Conservation (phyloP, 2,329 filamentous ascomycete species). For the Didymosphaeria variabile region DNA sequence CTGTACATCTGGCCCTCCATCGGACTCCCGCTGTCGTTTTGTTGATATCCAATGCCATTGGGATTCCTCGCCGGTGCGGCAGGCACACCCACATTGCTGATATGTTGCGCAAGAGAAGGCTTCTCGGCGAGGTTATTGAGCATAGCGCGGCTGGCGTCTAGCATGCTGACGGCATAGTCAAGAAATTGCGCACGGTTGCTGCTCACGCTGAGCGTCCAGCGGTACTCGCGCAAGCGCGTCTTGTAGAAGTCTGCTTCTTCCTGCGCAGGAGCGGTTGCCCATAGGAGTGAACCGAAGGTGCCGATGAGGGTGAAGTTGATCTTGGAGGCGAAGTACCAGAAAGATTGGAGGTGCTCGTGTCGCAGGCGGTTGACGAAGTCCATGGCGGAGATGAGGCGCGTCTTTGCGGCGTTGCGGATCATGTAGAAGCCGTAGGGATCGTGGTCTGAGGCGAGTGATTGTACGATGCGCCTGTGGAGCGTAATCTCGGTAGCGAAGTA, state of each 20-base stretch:
- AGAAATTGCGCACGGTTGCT: slow-evolving; percentile 71
- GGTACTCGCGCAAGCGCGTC: slow-evolving; percentile 83
- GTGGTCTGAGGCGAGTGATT: slow-evolving; percentile 69
- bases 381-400: slow-evolving; percentile 93
- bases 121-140: slow-evolving; percentile 57
- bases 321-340: slow-evolving; percentile 91
- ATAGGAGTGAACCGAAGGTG: slow-evolving; percentile 89
- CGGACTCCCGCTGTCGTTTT: slow-evolving; percentile 4
- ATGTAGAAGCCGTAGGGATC: slow-evolving; percentile 90
- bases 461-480: slow-evolving; percentile 88
- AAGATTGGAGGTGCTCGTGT: slow-evolving; percentile 84
- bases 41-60: neutral
- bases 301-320: slow-evolving; percentile 95
- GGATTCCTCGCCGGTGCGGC: slow-evolving; percentile 28
- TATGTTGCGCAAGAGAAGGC: slow-evolving; percentile 49
- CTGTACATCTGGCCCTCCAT: slow-evolving; percentile 42
- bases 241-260: slow-evolving; percentile 96
- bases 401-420: slow-evolving; percentile 92
- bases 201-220: slow-evolving; percentile 91
- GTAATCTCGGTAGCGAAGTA: slow-evolving; percentile 97
- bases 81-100: slow-evolving; percentile 50
- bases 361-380: slow-evolving; percentile 95
- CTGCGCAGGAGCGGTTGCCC: slow-evolving; percentile 84
- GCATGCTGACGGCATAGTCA: slow-evolving; percentile 55
- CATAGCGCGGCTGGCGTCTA: slow-evolving; percentile 56